phyloP scores from a whole-genome alignment of 139 green algal species.

The Closterium sp. region DNA sequence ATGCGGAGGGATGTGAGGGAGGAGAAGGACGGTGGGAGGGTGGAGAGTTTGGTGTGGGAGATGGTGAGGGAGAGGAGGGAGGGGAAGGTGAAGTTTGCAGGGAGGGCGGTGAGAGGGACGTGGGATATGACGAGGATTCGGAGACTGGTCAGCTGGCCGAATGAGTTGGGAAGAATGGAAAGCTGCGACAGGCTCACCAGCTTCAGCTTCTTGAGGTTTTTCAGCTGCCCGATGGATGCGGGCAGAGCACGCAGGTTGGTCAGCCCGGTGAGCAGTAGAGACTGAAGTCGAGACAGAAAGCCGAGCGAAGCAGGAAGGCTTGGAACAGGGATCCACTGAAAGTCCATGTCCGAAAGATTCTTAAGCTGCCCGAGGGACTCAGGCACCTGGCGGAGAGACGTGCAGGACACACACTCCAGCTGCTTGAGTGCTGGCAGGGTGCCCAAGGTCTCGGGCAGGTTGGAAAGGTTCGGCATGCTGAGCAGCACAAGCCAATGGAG shows the following conservation, averaged over 20 bases:
- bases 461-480: not conserved
- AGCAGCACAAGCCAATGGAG: slow-evolving; percentile 14
- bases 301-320: not conserved
- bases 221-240: not conserved
- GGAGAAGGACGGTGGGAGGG: not conserved
- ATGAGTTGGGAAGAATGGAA: not conserved
- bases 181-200: not conserved
- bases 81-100: not conserved
- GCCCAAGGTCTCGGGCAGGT: not conserved
- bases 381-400: slow-evolving; percentile 5
- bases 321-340: not conserved
- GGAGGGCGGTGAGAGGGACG: slow-evolving; percentile 9
- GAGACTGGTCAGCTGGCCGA: slow-evolving; percentile 6
- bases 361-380: slow-evolving; percentile 12
- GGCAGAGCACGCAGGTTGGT: not conserved
- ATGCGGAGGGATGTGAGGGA: not conserved
- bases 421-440: not conserved
- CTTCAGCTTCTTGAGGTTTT: not conserved
- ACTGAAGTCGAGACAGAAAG: not conserved
- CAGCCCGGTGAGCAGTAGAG: not conserved
- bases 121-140: not conserved
- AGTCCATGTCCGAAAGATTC: not conserved
- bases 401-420: not conserved
- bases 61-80: slow-evolving; percentile 14
- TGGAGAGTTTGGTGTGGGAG: not conserved